Conservation (phyloP, 176 grass and related monocot genomes). For the Alopecurus myosuroides region DNA sequence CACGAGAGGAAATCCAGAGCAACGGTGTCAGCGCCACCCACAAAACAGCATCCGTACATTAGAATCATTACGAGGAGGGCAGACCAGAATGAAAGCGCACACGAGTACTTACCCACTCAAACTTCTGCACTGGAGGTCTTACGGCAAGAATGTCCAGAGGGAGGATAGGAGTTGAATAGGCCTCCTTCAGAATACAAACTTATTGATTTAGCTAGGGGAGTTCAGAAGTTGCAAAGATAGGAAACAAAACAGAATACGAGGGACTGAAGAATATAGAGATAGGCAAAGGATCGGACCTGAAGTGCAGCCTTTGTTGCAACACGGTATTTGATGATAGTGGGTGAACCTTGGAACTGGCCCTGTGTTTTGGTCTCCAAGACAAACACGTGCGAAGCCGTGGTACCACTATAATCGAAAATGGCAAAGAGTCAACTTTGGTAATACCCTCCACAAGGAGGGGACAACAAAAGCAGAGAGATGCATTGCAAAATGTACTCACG, state of each 20-base stretch:
- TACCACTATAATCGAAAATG: slow-evolving; percentile 44
- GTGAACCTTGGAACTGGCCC: slow-evolving; percentile 72
- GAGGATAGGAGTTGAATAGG: slow-evolving; percentile 74
- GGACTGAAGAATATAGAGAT: background rate
- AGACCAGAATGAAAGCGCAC: background rate
- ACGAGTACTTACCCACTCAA: slow-evolving; percentile 67
- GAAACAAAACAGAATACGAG: background rate
- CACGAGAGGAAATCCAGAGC: background rate
- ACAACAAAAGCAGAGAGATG: background rate
- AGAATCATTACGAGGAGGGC: background rate
- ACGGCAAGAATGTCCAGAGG: slow-evolving; percentile 79
- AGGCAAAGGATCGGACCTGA: slow-evolving; percentile 44
- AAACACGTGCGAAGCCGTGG: slow-evolving; percentile 72
- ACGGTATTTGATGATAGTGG: slow-evolving; percentile 78
- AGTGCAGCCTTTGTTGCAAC: slow-evolving; percentile 85
- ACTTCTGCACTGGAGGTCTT: slow-evolving; percentile 82
- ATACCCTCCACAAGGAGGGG: background rate
- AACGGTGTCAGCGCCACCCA: background rate
- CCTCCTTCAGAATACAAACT: slow-evolving; percentile 64
- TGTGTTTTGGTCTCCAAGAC: slow-evolving; percentile 79
- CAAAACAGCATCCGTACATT: slow-evolving; percentile 21
- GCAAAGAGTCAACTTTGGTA: slow-evolving; percentile 4
- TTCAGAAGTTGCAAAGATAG: background rate
- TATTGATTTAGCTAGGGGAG: background rate
- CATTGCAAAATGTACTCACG: slow-evolving; percentile 49